These are phyloP conservation scores for Neurospora tetrasperma DNA, from an alignment of 495 filamentous ascomycete species.

Conservation along the genomic window DNA sequence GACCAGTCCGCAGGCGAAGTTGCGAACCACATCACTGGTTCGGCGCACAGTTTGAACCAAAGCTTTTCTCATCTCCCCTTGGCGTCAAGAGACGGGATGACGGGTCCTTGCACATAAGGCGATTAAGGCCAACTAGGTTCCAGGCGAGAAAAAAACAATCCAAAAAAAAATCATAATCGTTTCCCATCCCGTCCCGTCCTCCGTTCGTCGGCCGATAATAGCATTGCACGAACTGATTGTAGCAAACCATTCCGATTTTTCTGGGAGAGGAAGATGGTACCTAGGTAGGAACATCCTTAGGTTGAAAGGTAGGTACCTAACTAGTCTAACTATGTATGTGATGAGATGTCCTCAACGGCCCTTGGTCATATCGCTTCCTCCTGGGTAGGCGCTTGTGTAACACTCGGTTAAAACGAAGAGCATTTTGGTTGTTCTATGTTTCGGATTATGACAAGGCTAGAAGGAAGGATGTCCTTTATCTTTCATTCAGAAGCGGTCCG, in stretches of 20 bases:
- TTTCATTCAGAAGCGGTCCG: not conserved
- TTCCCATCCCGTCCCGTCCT: not conserved
- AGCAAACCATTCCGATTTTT: not conserved
- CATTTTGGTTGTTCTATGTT: not conserved
- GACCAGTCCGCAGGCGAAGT: not conserved
- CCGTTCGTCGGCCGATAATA: not conserved
- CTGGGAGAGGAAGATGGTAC: too few relatives aligned
- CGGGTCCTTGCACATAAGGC: not conserved
- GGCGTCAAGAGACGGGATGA: not conserved
- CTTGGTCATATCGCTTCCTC: not conserved
- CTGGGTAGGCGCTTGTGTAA: not conserved
- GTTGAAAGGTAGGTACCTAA: too few relatives aligned
- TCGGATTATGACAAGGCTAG: not conserved
- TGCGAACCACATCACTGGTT: not conserved
- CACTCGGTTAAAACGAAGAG: not conserved
- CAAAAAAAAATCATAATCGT: not conserved
- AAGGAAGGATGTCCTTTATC: not conserved
- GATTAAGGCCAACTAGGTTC: not conserved
- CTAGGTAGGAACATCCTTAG: too few relatives aligned
- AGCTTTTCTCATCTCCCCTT: not conserved
- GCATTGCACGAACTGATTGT: not conserved
- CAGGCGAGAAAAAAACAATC: not conserved
- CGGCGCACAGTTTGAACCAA: not conserved
- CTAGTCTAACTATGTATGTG: not conserved
- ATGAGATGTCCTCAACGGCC: not conserved